A percentile compares a stretch with the other conserved stretches of the same genome.
Evolutionary conservation across 306 rosid genomes (phyloP).

Genomic region (Begonia fuchsioides): DNA sequence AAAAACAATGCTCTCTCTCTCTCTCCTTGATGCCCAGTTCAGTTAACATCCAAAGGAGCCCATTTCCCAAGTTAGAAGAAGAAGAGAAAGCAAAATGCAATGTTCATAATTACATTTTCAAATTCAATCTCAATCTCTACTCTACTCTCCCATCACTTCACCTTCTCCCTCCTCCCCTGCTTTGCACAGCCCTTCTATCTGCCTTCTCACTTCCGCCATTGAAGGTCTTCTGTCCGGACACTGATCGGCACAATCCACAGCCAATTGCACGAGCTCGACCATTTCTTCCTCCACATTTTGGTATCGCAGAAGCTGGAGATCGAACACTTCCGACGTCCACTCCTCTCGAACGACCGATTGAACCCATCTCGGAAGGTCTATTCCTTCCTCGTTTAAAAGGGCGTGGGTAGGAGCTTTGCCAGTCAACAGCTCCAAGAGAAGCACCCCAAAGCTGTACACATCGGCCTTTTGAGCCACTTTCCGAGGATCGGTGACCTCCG

Average conservation of each 20-base stretch:
- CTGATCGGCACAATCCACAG: constrained; percentile 44
- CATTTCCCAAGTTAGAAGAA: too few relatives aligned
- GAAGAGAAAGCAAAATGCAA: too few relatives aligned
- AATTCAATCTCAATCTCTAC: too few relatives aligned
- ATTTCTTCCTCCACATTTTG: constrained; percentile 51
- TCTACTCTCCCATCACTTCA: too few relatives aligned
- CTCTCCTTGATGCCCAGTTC: too few relatives aligned
- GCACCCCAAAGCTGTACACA: constrained; percentile 51
- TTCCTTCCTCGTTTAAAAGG: constrained; percentile 50
- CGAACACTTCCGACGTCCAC: constrained; percentile 54
- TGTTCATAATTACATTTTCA: too few relatives aligned
- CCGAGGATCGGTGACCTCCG: constrained; percentile 52
- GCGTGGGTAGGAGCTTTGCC: constrained; percentile 60
- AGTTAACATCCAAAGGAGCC: too few relatives aligned
- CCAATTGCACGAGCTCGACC: constrained; percentile 52
- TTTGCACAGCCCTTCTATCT: constrained; percentile 27
- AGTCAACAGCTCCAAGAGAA: constrained; percentile 51
- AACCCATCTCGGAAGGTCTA: constrained; percentile 67
- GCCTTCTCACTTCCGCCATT: constrained; percentile 32
- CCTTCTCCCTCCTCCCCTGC: too few relatives aligned
- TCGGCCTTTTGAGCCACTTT: constrained; percentile 55
- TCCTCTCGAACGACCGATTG: constrained; percentile 52
- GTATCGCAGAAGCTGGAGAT: constrained; percentile 39
- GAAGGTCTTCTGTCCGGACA: constrained; percentile 56
- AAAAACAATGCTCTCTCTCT: too few relatives aligned